Evolutionary conservation across 2,329 filamentous ascomycete genomes (phyloP), one percentile per base, ranked within the genome.

Genomic region (Talaromyces sp.): DNA sequence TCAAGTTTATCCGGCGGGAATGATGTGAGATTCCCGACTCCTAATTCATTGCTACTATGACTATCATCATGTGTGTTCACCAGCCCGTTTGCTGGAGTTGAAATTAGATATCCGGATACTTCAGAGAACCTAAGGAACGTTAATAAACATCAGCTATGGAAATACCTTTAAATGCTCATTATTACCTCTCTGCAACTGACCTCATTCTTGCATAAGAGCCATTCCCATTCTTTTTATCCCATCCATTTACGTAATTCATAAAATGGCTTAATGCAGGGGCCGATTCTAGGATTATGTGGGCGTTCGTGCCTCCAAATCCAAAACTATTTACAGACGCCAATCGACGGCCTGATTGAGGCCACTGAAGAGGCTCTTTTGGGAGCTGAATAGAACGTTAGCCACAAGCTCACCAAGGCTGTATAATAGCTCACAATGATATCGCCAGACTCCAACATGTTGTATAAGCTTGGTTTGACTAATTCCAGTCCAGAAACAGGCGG

Each of bases 301-400:
- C 74, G 63, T 79, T 79, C 0, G 75, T 73, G 7, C 77, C 77
- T 27, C 76, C 77, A 59, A 73, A 76, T 0, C 80, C 81, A 66
- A 84, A 84, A 16, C 78, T 77, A 65, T 82, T 83, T 0, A 84
- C 74, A 41, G 65, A 68, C 10, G 19, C 45, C 11, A 22, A 14
- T 22, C 19, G 19, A 47, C 19, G 3, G 63, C 67, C 43, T 67
- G 33, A 39, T 8, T 22, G 8, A 56, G 52, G 31, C 52, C 52
- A 56, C 22, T n/a, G 50, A 35, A 22, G 50, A 13, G 31, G 52
- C 13, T 33, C 16, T 54, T 19, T n/a, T 2, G 50, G 50, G 35
- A 54, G 24, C 27, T 54, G 13, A 33, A n/a, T 16, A 45, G 16
- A 45, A 45, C n/a, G n/a, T 45, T n/a, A 45, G 41, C 16, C 3